Percentiles rank a stretch among this genome's conserved stretches.
Evolutionary conservation across 352 stramenopile genomes (phyloP).

Genomic region (Phytophthora melonis): DNA sequence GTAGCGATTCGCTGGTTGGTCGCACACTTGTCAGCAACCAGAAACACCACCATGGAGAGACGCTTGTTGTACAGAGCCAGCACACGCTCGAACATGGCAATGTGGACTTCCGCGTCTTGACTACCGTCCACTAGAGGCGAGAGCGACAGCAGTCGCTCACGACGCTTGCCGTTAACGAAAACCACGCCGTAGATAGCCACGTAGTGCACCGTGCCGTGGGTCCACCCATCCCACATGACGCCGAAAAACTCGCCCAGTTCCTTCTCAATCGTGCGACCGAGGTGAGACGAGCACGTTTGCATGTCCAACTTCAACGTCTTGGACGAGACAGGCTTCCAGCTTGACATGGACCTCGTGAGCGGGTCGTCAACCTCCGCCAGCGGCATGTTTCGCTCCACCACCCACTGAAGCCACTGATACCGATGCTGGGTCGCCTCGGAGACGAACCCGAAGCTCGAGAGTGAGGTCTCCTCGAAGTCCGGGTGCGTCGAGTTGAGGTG

Average conservation of each 20-base stretch:
- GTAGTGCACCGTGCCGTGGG: background rate
- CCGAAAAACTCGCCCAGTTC: background rate
- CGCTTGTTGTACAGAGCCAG: slow-evolving; percentile 17
- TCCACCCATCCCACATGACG: background rate
- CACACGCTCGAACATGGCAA: slow-evolving; percentile 19
- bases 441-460: no score
- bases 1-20: slow-evolving; percentile 10
- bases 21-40: slow-evolving; percentile 8
- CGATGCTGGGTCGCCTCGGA: no score
- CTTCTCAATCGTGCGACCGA: slow-evolving; percentile 1
- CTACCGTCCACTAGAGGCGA: slow-evolving; percentile 9
- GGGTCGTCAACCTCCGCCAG: no score
- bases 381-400: no score
- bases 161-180: background rate
- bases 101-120: no score
- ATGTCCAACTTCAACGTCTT: slow-evolving; percentile 17
- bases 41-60: slow-evolving; percentile 8
- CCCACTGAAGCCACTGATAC: no score
- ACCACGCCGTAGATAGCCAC: background rate
- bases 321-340: background rate
- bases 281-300: background rate
- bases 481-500: no score
- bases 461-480: no score
- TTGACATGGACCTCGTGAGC: slow-evolving; percentile 8
- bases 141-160: slow-evolving; percentile 12